A percentile compares a stretch with the other conserved stretches of the same genome.
Conservation (phyloP, 208 protist species). For the Acanthamoeba royreba region DNA sequence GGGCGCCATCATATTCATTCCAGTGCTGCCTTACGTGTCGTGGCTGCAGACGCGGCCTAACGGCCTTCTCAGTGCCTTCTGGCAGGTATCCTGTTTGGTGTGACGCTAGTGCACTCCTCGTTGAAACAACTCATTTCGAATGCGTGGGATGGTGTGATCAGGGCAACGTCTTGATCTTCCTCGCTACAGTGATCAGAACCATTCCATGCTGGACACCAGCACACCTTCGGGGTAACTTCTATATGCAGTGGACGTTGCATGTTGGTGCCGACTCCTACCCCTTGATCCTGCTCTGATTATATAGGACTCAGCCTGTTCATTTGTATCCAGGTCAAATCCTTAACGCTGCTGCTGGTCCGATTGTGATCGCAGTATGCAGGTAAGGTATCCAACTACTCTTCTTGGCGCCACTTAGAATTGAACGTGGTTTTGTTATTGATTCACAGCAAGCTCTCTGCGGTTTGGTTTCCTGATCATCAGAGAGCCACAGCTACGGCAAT, state of each 20-base stretch:
- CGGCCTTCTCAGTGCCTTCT: slow-evolving; percentile 33
- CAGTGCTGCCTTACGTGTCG: slow-evolving; percentile 13
- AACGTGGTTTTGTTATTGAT: not conserved
- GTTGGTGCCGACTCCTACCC: not conserved
- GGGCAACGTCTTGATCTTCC: not conserved
- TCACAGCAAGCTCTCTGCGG: not conserved
- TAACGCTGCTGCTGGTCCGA: not conserved
- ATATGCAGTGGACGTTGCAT: not conserved
- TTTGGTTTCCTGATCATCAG: not conserved
- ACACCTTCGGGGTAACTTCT: not conserved
- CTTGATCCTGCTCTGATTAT: too few species aligned
- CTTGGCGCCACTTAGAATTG: not conserved
- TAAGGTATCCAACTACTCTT: too few species aligned
- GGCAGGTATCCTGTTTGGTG: too few species aligned
- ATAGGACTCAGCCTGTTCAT: too few species aligned
- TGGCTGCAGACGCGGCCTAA: slow-evolving; percentile 24
- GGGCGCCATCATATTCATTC: slow-evolving; percentile 34
- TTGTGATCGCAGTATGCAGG: slow-evolving; percentile 5
- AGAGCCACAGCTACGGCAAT: not conserved
- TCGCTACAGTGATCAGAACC: not conserved
- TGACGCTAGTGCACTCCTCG: too few species aligned
- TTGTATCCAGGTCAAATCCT: not conserved
- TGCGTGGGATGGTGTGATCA: too few species aligned
- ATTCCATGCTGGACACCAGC: slow-evolving; percentile 22
- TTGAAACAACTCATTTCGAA: too few species aligned